A percentile compares a stretch with the other conserved stretches of the same genome.
These are phyloP conservation scores for Lyophyllum shimeji DNA, from an alignment of 768 basidiomycete species.

Conservation along the genomic window DNA sequence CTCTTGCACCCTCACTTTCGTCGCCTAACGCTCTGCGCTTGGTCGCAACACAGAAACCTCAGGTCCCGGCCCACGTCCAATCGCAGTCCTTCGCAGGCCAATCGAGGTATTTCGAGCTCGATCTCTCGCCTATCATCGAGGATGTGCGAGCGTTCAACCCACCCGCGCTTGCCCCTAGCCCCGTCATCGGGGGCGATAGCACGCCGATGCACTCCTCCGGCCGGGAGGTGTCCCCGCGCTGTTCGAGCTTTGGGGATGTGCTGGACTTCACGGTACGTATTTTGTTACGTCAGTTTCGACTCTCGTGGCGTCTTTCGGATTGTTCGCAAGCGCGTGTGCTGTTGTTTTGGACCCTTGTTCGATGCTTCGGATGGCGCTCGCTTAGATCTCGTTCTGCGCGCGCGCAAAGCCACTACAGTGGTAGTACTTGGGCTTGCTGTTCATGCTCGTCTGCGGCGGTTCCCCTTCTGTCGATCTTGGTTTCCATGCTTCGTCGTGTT, in stretches of 20 bases:
- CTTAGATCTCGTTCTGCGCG: too few relatives aligned
- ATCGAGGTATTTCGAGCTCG: slow-evolving; percentile 14
- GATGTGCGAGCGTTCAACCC: not conserved
- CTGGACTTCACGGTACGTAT: slow-evolving; percentile 3
- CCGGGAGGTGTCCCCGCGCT: not conserved
- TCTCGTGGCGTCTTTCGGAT: not conserved
- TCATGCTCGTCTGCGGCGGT: too few relatives aligned
- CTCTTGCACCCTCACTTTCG: not conserved
- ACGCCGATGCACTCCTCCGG: not conserved
- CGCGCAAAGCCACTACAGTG: too few relatives aligned
- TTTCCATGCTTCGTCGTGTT: too few relatives aligned
- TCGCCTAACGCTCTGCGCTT: too few relatives aligned
- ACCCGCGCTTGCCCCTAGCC: slow-evolving; percentile 4
- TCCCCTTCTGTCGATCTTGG: too few relatives aligned
- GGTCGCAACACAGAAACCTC: not conserved
- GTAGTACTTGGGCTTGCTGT: too few relatives aligned
- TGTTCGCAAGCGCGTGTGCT: not conserved
- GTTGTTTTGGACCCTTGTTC: too few relatives aligned
- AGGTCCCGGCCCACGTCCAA: not conserved
- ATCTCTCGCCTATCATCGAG: slow-evolving; percentile 17
- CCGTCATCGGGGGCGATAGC: not conserved
- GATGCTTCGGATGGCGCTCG: too few relatives aligned
- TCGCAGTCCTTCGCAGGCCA: slow-evolving; percentile 8
- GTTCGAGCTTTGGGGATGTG: slow-evolving; percentile 3
- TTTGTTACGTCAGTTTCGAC: not conserved